Evolutionary conservation across 768 basidiomycete genomes (phyloP), one percentile per base, ranked within the genome.

Genomic region (Sarcodon aspratus): DNA sequence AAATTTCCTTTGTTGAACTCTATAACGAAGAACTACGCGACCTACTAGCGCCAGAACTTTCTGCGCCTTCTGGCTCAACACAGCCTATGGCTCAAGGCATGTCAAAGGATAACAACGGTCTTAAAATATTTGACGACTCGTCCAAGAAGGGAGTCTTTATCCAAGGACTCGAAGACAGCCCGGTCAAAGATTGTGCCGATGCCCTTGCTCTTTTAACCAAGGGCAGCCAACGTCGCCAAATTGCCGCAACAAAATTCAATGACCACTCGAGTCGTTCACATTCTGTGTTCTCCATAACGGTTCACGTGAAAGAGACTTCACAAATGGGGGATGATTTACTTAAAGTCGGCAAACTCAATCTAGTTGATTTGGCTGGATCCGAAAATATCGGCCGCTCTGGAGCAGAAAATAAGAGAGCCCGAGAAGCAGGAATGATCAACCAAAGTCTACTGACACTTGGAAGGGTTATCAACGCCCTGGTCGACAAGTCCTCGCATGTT

Each of bases 11-110:
- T 63, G 73, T 99, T 47, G 96, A 99, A 62, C 73, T 99, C 17
- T 99, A 98, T 66, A 99, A 99, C 61, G 96, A 99, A 69, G 96
- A 98, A 61, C 78, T 99, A 6, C 85, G 96, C 18, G 96, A 99
- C 63, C 78, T 99, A 27, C 77, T 97, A 32, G 78, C 88, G 9
- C 71, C 69, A 46, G 92, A 95, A n/a, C 73, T 92, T 44, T 61
- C 79, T 1, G 74, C 81, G 2, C 86, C 87, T 3, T 67, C 69
- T 3, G 81, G 81, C 33, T 75, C 71, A 47, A 70, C 69, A 9
- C 88, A 92, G 53, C 86, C 89, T 0, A 91, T 90, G 89, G 83
- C 82, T 18, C 75, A 79, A 65, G 76, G 73, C 9, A 60, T 55
- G 6, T 57, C 70, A 9, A 78, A 78, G 47, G 82, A 81, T 45